These are phyloP conservation scores for Sequoia sempervirens DNA, from an alignment of 75 land plant species.

Conservation along the genomic window DNA sequence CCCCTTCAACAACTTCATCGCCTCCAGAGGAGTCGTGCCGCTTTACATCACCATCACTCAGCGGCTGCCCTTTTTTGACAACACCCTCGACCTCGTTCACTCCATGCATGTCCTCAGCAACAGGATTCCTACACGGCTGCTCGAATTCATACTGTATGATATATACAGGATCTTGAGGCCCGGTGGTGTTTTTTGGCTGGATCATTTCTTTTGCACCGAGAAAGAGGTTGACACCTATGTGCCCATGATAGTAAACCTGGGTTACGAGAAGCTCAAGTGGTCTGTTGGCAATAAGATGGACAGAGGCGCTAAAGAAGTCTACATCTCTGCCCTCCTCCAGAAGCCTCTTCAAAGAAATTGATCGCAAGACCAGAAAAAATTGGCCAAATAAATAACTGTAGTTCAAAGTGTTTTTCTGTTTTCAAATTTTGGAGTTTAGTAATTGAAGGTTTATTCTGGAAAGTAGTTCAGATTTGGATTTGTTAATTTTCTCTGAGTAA, in stretches of 20 bases:
- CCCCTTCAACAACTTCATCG: constrained; percentile 70
- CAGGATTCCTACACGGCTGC: constrained; percentile 51
- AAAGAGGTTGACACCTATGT: constrained; percentile 22
- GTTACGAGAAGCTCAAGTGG: constrained; percentile 56
- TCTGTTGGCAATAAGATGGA: constrained; percentile 51
- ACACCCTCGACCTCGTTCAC: constrained; percentile 71
- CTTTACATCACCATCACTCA: constrained; percentile 50
- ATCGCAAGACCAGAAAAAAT: too few species aligned
- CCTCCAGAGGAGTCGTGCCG: constrained; percentile 58
- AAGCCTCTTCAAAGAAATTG: constrained; percentile 33
- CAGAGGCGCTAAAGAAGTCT: constrained; percentile 46
- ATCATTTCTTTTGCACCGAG: constrained; percentile 62
- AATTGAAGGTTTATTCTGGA: too few species aligned
- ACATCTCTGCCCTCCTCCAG: constrained; percentile 58
- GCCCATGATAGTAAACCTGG: constrained; percentile 47
- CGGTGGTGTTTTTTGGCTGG: constrained; percentile 70
- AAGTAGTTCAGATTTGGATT: too few species aligned
- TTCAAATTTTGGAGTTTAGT: too few species aligned
- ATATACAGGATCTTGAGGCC: constrained; percentile 36
- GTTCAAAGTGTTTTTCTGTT: too few species aligned
- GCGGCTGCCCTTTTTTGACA: constrained; percentile 68
- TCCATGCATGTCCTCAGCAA: constrained; percentile 65
- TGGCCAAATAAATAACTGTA: too few species aligned
- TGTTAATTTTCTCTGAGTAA: too few species aligned
- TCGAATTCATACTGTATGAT: constrained; percentile 64